These are phyloP conservation scores for Solanum ossicruentum DNA, from an alignment of 257 asterid genomes.

Conservation along the genomic window DNA sequence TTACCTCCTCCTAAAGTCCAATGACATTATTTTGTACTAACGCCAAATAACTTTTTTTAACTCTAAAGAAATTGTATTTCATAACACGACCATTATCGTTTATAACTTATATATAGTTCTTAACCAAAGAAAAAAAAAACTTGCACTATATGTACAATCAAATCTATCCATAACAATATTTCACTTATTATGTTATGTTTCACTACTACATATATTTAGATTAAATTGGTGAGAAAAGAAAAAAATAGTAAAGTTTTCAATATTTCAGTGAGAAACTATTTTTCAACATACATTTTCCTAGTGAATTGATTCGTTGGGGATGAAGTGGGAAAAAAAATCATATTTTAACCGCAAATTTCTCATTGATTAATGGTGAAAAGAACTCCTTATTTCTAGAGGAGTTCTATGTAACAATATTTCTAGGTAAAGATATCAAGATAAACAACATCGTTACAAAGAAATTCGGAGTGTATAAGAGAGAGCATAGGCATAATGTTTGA, in stretches of 20 bases:
- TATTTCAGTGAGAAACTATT: too few relatives aligned
- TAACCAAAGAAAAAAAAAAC: too few relatives aligned
- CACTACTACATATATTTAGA: background rate
- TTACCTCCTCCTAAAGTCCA: background rate
- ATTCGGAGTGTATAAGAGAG: background rate
- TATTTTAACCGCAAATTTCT: too few relatives aligned
- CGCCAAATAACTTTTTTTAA: background rate
- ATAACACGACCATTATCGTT: background rate
- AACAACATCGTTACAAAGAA: background rate
- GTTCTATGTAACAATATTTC: too few relatives aligned
- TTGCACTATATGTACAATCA: background rate
- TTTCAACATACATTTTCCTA: too few relatives aligned
- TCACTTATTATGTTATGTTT: background rate
- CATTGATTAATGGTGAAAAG: too few relatives aligned
- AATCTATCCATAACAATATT: background rate
- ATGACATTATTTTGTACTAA: background rate
- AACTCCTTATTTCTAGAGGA: too few relatives aligned
- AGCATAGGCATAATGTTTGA: background rate
- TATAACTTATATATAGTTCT: too few relatives aligned
- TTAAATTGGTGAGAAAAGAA: background rate
- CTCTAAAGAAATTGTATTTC: background rate
- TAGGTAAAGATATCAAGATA: background rate
- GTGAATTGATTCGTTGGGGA: background rate
- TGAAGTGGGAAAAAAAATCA: too few relatives aligned
- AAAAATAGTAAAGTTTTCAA: too few relatives aligned